These are phyloP conservation scores for Xylariales sp. DNA, from an alignment of 2,329 filamentous ascomycete species.

Conservation along the genomic window DNA sequence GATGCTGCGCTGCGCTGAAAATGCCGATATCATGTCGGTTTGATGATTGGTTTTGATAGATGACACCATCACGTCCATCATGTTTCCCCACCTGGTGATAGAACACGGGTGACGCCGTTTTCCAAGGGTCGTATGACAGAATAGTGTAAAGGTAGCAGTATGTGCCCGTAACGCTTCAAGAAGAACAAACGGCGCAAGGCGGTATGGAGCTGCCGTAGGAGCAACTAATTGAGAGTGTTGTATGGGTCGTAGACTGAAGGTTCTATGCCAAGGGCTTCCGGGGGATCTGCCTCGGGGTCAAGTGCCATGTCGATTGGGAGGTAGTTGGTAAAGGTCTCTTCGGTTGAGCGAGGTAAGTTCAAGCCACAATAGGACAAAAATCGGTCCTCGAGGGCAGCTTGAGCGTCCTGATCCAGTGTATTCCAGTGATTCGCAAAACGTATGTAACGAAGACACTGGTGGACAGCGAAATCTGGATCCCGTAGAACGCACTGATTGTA, in stretches of 20 bases:
- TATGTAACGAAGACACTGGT: constrained; percentile 39
- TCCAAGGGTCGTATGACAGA: constrained; percentile 12
- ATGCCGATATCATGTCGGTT: constrained; percentile 6
- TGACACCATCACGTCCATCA: neutral
- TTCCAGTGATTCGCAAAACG: constrained; percentile 41
- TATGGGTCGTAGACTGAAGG: constrained; percentile 37
- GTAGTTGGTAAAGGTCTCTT: constrained; percentile 41
- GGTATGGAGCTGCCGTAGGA: constrained; percentile 14
- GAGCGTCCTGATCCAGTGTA: constrained; percentile 39
- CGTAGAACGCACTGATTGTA: constrained; percentile 45
- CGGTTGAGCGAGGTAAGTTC: constrained; percentile 26
- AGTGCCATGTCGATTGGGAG: constrained; percentile 38
- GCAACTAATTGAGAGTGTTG: constrained; percentile 27
- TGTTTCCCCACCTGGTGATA: constrained; percentile 3
- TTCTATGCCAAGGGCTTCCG: constrained; percentile 46
- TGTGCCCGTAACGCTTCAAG: neutral
- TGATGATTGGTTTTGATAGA: neutral
- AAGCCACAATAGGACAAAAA: constrained; percentile 41
- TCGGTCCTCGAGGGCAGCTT: constrained; percentile 36
- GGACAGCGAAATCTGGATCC: constrained; percentile 41
- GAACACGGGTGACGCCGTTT: neutral
- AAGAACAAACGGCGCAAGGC: constrained; percentile 1
- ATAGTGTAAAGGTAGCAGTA: neutral
- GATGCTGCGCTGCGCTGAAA: constrained; percentile 36
- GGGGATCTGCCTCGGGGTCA: constrained; percentile 45